Conservation (phyloP, 495 filamentous ascomycete species). For the Penicillium canariense region DNA sequence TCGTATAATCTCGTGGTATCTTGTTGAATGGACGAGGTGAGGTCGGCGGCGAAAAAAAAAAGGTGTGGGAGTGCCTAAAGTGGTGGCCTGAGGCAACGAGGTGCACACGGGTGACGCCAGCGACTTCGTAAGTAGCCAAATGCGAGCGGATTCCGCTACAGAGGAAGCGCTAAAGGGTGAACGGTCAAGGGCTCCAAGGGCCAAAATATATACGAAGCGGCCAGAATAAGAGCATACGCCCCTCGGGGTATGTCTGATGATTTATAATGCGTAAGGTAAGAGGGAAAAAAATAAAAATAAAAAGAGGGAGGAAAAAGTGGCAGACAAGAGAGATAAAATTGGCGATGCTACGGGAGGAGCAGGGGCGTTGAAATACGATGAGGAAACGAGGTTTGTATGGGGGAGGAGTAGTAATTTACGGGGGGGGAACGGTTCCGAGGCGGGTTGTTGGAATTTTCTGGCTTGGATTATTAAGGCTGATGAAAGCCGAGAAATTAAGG, state of each 20-base stretch:
- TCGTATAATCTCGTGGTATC: not conserved
- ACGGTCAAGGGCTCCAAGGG: not conserved
- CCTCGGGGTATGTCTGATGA: conserved; percentile 3
- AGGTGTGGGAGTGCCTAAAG: conserved; percentile 16
- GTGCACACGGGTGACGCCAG: conserved; percentile 33
- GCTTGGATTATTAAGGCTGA: conserved; percentile 19
- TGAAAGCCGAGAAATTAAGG: not conserved
- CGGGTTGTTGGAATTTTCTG: conserved; percentile 9
- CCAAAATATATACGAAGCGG: not conserved
- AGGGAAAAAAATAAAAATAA: conserved; percentile 1
- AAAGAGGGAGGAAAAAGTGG: conserved; percentile 12
- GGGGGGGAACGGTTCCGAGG: conserved; percentile 8
- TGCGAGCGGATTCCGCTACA: not conserved
- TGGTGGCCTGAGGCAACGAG: conserved; percentile 36
- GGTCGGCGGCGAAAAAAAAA: conserved; percentile 28
- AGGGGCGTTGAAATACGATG: conserved; percentile 25
- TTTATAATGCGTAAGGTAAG: not conserved
- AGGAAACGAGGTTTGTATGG: conserved; percentile 15
- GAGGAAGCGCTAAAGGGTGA: not conserved
- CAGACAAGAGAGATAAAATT: conserved; percentile 19
- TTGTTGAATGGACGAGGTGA: conserved; percentile 6
- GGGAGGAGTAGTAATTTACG: not conserved
- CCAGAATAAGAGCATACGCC: conserved; percentile 9
- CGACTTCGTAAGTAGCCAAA: conserved; percentile 14
- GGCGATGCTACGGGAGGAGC: conserved; percentile 24